A percentile compares a stretch with the other conserved stretches of the same genome.
Conservation (phyloP, 192 early-diverging fungal species). For the Physocladia obscura region DNA sequence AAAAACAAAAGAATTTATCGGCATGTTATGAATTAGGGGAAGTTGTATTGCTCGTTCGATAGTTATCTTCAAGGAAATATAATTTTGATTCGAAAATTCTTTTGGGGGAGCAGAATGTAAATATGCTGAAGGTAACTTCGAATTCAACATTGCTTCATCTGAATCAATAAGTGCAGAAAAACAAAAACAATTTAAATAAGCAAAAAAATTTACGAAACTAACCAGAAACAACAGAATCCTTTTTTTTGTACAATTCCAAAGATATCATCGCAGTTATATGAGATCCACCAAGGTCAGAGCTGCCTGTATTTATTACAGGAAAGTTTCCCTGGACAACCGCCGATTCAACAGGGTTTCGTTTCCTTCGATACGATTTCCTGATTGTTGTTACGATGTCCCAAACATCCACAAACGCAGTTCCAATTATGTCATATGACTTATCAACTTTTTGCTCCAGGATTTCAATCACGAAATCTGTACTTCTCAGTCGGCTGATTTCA, state of each 20-base stretch:
- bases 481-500: neutral
- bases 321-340: constrained; percentile 16
- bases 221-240: too few relatives aligned
- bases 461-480: constrained; percentile 5
- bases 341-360: neutral
- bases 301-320: constrained; percentile 22
- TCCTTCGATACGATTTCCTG: constrained; percentile 20
- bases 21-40: neutral
- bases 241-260: too few relatives aligned
- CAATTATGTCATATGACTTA: neutral
- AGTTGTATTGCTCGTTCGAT: constrained; percentile 36
- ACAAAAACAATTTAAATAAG: too few relatives aligned
- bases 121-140: too few relatives aligned
- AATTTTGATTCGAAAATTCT: too few relatives aligned
- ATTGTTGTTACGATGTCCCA: constrained; percentile 19
- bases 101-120: too few relatives aligned
- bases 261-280: neutral
- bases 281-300: constrained; percentile 25
- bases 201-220: too few relatives aligned
- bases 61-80: constrained; percentile 33
- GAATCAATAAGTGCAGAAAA: too few relatives aligned
- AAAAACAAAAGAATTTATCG: neutral
- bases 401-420: constrained; percentile 28
- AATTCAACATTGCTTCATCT: too few relatives aligned
- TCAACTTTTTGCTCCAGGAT: neutral